Conservation (phyloP, 2,329 filamentous ascomycete species). For the Rugonectria rugulosa region DNA sequence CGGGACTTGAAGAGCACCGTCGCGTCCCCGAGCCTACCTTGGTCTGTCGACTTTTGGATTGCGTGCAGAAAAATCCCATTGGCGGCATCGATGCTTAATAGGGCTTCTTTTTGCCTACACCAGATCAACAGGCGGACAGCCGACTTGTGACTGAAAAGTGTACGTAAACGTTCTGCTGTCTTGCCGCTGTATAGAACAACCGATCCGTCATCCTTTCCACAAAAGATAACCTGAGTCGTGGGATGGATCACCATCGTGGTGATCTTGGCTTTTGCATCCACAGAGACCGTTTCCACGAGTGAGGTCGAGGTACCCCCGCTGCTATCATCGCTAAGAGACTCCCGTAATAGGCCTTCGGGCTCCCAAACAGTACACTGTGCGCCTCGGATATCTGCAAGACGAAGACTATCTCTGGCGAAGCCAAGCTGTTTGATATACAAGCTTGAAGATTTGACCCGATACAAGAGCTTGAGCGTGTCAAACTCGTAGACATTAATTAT, state of each 20-base stretch:
- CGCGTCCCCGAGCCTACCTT: slow-evolving; percentile 17
- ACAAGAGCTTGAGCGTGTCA: slow-evolving; percentile 37
- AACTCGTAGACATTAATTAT: slow-evolving; percentile 42
- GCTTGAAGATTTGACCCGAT: slow-evolving; percentile 19
- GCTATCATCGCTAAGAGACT: slow-evolving; percentile 37
- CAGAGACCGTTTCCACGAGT: slow-evolving; percentile 32
- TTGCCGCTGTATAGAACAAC: slow-evolving; percentile 41
- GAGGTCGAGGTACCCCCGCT: slow-evolving; percentile 32
- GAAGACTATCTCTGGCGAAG: slow-evolving; percentile 43
- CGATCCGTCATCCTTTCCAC: slow-evolving; percentile 47
- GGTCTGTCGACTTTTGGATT: slow-evolving; percentile 22
- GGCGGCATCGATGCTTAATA: slow-evolving; percentile 41
- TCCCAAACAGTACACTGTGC: slow-evolving; percentile 49
- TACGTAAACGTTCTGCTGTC: slow-evolving; percentile 25
- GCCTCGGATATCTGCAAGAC: slow-evolving; percentile 45
- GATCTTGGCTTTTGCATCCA: slow-evolving; percentile 39
- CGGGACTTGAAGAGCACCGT: slow-evolving; percentile 29
- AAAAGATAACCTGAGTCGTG: slow-evolving; percentile 40
- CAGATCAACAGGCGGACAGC: slow-evolving; percentile 40
- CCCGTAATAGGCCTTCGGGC: slow-evolving; percentile 38
- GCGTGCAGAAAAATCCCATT: slow-evolving; percentile 34
- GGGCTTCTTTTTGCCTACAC: slow-evolving; percentile 30
- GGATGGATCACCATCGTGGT: slow-evolving; percentile 40
- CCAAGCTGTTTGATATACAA: slow-evolving; percentile 41
- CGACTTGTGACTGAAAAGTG: slow-evolving; percentile 41